Conservation (phyloP, 495 filamentous ascomycete species). For the Aspergillus coremiiformis region DNA sequence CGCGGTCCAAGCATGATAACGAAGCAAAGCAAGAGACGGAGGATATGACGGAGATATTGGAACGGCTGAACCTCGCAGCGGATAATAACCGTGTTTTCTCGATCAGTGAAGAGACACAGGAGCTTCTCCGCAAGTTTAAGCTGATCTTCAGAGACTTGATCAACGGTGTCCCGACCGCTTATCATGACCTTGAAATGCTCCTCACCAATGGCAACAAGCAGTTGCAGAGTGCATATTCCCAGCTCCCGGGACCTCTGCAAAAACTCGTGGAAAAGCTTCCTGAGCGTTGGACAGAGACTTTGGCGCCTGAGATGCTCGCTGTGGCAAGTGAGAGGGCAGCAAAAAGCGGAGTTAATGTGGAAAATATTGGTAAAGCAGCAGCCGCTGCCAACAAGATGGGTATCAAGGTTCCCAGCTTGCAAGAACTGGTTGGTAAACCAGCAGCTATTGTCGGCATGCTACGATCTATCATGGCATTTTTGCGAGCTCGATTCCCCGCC, state of each 20-base stretch:
- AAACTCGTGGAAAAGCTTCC: conserved; percentile 81
- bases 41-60: conserved; percentile 69
- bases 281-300: conserved; percentile 61
- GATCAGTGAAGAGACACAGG: conserved; percentile 70
- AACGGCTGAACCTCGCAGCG: conserved; percentile 70
- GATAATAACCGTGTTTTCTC: conserved; percentile 74
- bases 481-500: conserved; percentile 77
- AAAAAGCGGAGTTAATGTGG: conserved; percentile 55
- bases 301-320: conserved; percentile 76
- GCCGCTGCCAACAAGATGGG: conserved; percentile 46
- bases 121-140: conserved; percentile 75
- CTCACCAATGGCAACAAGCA: conserved; percentile 72
- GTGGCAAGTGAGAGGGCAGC: conserved; percentile 63
- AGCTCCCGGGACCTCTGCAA: conserved; percentile 74
- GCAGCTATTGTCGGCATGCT: conserved; percentile 76
- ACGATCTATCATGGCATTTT: conserved; percentile 74
- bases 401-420: conserved; percentile 53
- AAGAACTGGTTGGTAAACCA: conserved; percentile 77
- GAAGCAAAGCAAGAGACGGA: conserved; percentile 54
- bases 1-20: conserved; percentile 17
- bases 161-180: conserved; percentile 87
- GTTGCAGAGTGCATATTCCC: conserved; percentile 66
- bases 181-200: conserved; percentile 75
- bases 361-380: conserved; percentile 42
- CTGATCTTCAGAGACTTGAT: conserved; percentile 84